Evolutionary conservation across 768 basidiomycete genomes (phyloP), one percentile per base, ranked within the genome.

Genomic region (Amanita muscaria): DNA sequence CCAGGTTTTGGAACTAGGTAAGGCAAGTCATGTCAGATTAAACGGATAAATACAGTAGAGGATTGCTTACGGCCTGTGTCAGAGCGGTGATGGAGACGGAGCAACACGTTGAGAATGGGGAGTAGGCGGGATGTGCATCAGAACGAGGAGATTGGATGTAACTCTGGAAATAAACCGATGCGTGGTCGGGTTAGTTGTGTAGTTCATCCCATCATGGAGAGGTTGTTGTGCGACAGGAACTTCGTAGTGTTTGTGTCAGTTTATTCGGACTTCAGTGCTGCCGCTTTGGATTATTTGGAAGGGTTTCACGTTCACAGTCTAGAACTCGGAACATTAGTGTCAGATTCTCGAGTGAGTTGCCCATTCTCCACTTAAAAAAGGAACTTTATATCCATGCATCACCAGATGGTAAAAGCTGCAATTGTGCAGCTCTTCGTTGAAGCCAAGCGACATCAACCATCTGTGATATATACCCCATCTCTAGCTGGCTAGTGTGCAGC

Each of bases 401-500:
- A 27, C 22, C 42, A 94, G 91, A 89, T 89, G 1, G 64, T 79
- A 4, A 96, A 99, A 64, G 88, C 96, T 1, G 84, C 88, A 2
- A 80, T 97, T 43, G 90, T 97, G 3, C 93, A 98, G 54, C 71
- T 96, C 14, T 97, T 99, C 56, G 75, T 93, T 18, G 96, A 99
- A 61, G 96, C 94, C 1, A 98, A 97, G 59, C 81, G 94, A 21
- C 89, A 96, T 59, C 92, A 94, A 54, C 96, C 96, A 0, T 92
- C 91, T 0, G 83, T 98, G 29, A 77, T 99, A 38, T 98, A 93
- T 61, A 88, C 98, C 23, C 94, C 94, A 0, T 87, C 89, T 1
- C 75, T 99, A 5, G 56, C 78, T 1, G 76, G 82, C 1, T 98
- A 93, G 92, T 86, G 85, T 51, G 69, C 80, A 1, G 80, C 90